Conservation (phyloP, 1,139 yeast species). For the Lodderomyces theae region DNA sequence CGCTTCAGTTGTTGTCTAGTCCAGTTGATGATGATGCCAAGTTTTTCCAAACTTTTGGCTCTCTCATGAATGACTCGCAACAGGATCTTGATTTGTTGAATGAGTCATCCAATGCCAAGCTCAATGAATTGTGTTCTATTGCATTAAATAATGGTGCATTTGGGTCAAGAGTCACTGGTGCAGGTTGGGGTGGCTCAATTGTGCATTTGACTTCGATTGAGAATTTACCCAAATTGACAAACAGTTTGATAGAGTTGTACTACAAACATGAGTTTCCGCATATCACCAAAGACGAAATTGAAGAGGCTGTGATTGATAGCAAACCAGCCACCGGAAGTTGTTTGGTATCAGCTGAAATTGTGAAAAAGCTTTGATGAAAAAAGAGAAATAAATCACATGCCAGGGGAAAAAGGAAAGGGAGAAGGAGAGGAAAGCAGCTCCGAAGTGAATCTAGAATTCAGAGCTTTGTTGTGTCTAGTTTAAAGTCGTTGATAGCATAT, state of each 20-base stretch:
- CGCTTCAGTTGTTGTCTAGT: slow-evolving; percentile 36
- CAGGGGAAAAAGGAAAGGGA: background rate
- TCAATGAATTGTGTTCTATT: slow-evolving; percentile 51
- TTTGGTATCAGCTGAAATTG: slow-evolving; percentile 1
- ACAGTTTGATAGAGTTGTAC: slow-evolving; percentile 49
- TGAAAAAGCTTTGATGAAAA: background rate
- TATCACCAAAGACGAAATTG: slow-evolving; percentile 42
- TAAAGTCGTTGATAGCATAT: too few relatives aligned
- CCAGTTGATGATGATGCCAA: slow-evolving; percentile 19
- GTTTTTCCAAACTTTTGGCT: slow-evolving; percentile 47
- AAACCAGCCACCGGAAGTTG: slow-evolving; percentile 63
- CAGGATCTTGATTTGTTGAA: slow-evolving; percentile 46
- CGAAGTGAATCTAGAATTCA: background rate
- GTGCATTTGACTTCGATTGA: slow-evolving; percentile 59
- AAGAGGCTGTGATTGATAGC: slow-evolving; percentile 54
- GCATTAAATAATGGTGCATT: slow-evolving; percentile 56
- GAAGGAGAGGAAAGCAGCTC: background rate
- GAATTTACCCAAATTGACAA: slow-evolving; percentile 41
- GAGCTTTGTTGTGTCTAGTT: too few relatives aligned
- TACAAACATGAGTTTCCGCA: slow-evolving; percentile 50
- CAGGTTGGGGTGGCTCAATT: slow-evolving; percentile 80
- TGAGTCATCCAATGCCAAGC: slow-evolving; percentile 56
- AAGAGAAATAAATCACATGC: background rate
- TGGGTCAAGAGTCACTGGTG: slow-evolving; percentile 74
- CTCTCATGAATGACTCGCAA: slow-evolving; percentile 60